These are phyloP conservation scores for Fusarium poae DNA, from an alignment of 2,329 filamentous ascomycete species.

Conservation along the genomic window DNA sequence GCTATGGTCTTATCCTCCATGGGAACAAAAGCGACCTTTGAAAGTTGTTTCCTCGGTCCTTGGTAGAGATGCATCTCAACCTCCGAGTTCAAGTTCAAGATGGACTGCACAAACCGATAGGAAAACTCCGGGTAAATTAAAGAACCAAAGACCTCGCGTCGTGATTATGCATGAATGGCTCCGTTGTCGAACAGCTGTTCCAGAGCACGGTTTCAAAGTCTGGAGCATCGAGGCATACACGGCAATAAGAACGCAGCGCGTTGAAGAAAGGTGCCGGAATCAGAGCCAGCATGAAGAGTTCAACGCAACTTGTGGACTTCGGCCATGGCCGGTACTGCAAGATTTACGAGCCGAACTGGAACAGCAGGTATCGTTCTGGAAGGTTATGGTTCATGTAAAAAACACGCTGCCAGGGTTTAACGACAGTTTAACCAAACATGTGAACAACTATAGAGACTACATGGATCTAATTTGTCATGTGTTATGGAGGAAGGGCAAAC, in stretches of 20 bases:
- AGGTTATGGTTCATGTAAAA: neutral
- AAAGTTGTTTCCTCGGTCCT: neutral
- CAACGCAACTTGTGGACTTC: neutral
- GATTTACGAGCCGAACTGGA: slow-evolving; percentile 6
- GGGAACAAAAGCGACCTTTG: neutral
- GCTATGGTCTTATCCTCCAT: slow-evolving; percentile 1
- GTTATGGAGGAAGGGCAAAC: neutral
- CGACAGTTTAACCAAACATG: fast-evolving
- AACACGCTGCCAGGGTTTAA: fast-evolving
- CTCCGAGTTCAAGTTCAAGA: neutral
- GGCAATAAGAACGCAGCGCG: neutral
- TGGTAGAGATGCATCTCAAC: neutral
- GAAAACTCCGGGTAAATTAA: fast-evolving
- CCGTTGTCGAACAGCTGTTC: slow-evolving; percentile 9
- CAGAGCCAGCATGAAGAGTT: slow-evolving; percentile 8
- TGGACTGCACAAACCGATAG: neutral
- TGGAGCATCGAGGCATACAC: slow-evolving; percentile 7
- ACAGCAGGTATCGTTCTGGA: slow-evolving; percentile 7
- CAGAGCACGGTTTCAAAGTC: neutral
- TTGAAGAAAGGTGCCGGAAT: slow-evolving; percentile 6
- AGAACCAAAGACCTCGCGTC: neutral
- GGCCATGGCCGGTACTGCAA: slow-evolving; percentile 4
- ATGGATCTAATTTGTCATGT: neutral
- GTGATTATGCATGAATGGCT: slow-evolving; percentile 8
- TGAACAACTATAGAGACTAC: neutral